Base-by-base conservation (phyloP, 257 asterid genomes). In the Ehretia macrophylla region DNA sequence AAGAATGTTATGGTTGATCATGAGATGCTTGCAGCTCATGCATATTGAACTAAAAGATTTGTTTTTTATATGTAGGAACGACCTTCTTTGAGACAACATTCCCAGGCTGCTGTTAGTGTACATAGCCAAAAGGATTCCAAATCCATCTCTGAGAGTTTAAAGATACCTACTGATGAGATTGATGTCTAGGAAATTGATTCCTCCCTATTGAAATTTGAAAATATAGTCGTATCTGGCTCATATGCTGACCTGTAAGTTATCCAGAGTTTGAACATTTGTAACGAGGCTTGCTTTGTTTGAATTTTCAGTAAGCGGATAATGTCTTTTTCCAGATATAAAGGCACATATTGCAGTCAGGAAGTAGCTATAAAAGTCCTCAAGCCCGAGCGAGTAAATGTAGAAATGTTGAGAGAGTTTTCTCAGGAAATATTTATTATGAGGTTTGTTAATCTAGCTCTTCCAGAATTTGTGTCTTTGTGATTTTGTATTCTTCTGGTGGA, bases 331-430 rank as follows among this genome's bases (percentile, higher is more conserved):
- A 78, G 83, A 62, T 78, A 74, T 39, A 74, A 74, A 64, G 83
- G 83, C 18, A 71, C 68, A 60, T 78, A 78, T 67, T 78, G 83
- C 67, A 74, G 78, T 64, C 83, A 78, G 67, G 83, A 78, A 51
- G 83, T 78, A 47, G 83, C 80, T 55, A 78, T 78, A 74, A 78
- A 78, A 69, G 80, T 74, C 62, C 80, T 78, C 63, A 74, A 70
- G 59, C 75, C 77, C 17, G 83, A 74, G 59, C 55, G 65, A 32
- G 65, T 78, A 50, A 78, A 71, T 54, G 46, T 62, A 27, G 83
- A 78, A 38, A 71, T 67, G 83, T 51, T 78, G 58, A 74, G 69
- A 57, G 83, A 78, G 65, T 78, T 78, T 66, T 48, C 80, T 8
- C 80, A 74, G 66, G 83, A 78, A 71, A 80, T 74, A 60, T 78